Conservation (phyloP, 345 rosid genomes). For the Sisymbrium irio region DNA sequence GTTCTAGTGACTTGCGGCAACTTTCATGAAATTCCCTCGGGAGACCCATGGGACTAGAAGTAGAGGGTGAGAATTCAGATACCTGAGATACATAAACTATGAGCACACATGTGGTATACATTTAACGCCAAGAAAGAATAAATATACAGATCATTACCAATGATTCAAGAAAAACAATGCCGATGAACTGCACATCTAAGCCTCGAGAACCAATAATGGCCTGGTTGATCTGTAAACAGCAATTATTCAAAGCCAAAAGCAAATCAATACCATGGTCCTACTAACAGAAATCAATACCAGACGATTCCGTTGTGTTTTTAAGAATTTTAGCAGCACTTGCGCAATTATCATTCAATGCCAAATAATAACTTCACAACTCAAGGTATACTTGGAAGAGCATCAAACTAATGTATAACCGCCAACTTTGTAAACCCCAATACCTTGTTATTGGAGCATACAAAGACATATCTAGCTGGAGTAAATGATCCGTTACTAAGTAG, state of each 20-base stretch:
- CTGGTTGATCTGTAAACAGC: conserved; percentile 72
- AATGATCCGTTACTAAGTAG: conserved; percentile 2
- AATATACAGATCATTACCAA: conserved; percentile 52
- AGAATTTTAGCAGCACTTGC: conserved; percentile 7
- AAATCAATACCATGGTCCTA: conserved; percentile 8
- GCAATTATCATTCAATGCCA: not conserved
- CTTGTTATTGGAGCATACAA: not conserved
- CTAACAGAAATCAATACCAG: not conserved
- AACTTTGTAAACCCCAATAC: not conserved
- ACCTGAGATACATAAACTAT: conserved; percentile 49
- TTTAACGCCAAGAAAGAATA: not conserved
- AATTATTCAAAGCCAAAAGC: conserved; percentile 29
- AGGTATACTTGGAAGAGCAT: conserved; percentile 1
- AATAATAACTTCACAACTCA: conserved; percentile 2
- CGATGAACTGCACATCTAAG: conserved; percentile 69
- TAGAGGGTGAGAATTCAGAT: conserved; percentile 94
- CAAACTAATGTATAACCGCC: not conserved
- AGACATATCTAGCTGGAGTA: too few species aligned
- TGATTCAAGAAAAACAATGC: conserved; percentile 85
- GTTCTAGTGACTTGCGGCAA: conserved; percentile 77
- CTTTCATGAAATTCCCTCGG: conserved; percentile 95
- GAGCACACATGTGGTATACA: conserved; percentile 19
- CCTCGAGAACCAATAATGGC: conserved; percentile 77
- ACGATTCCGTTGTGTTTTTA: conserved; percentile 1
- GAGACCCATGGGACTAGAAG: conserved; percentile 95